Conservation (phyloP, 192 early-diverging fungal genomes). For the Coemansia sp. region DNA sequence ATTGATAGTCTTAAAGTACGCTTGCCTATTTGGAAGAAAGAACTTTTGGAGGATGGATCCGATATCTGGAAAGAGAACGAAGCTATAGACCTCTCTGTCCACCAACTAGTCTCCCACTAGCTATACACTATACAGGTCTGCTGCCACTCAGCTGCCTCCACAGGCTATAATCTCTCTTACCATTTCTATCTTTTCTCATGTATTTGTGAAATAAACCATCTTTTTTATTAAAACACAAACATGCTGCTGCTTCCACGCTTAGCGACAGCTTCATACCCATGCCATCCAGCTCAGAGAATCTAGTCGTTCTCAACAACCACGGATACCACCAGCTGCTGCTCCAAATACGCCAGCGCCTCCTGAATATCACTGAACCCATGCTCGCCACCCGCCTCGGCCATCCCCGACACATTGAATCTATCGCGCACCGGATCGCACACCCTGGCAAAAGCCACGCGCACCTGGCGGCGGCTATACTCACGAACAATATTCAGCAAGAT, state of each 20-base stretch:
- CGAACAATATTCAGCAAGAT: slow-evolving; percentile 89
- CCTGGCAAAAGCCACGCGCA: slow-evolving; percentile 91
- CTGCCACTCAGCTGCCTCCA: too few species aligned
- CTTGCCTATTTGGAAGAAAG: slow-evolving; percentile 95
- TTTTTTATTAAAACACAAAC: neutral
- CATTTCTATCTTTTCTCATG: neutral
- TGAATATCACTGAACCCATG: slow-evolving; percentile 69
- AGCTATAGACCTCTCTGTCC: slow-evolving; percentile 14
- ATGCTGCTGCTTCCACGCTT: neutral
- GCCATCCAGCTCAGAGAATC: too few species aligned
- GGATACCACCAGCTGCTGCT: slow-evolving; percentile 25
- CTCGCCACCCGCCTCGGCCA: slow-evolving; percentile 59
- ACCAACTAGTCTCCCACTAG: neutral
- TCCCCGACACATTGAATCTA: slow-evolving; percentile 70
- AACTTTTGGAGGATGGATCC: slow-evolving; percentile 78
- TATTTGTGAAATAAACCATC: neutral
- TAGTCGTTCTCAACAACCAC: too few species aligned
- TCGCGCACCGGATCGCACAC: slow-evolving; percentile 66
- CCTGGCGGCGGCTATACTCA: slow-evolving; percentile 72
- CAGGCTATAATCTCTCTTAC: too few species aligned
- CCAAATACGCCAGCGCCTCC: slow-evolving; percentile 58
- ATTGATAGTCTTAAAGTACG: slow-evolving; percentile 86
- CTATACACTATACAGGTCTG: too few species aligned
- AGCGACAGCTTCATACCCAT: too few species aligned
- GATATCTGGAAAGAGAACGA: slow-evolving; percentile 68